phyloP scores from a whole-genome alignment of 1,139 yeast species.

The Pneumocystis wakefieldiae region DNA sequence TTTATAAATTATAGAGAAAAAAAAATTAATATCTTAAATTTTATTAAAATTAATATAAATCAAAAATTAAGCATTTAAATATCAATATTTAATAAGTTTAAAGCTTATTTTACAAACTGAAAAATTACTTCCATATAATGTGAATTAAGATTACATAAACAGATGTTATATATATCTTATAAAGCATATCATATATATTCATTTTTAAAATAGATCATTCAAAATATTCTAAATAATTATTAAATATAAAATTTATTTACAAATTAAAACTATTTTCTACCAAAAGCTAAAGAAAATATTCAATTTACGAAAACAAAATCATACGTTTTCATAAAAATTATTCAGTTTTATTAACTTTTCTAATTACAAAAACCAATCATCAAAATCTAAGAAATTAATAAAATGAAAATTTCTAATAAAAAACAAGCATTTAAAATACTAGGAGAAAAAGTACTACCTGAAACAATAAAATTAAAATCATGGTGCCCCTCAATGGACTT shows the following conservation, averaged over 20 bases:
- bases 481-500: conserved; percentile 18
- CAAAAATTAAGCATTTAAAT: background rate
- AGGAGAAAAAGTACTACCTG: conserved; percentile 12
- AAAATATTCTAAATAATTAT: too few species aligned
- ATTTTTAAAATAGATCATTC: too few species aligned
- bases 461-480: conserved; percentile 9
- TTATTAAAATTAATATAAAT: too few species aligned
- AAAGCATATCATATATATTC: background rate
- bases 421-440: conserved; percentile 10
- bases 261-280: background rate
- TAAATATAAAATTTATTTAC: too few species aligned
- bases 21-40: background rate
- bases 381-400: background rate
- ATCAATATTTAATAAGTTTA: background rate
- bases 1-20: too few species aligned
- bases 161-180: background rate
- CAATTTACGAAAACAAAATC: background rate
- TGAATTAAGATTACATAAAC: too few species aligned
- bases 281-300: background rate
- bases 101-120: background rate
- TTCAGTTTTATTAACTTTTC: background rate
- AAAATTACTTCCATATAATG: background rate
- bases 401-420: background rate
- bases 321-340: background rate
- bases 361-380: background rate